Evolutionary conservation across 2,329 filamentous ascomycete genomes (phyloP), one percentile per base, ranked within the genome.

Genomic region (Dactylellina cionopaga): DNA sequence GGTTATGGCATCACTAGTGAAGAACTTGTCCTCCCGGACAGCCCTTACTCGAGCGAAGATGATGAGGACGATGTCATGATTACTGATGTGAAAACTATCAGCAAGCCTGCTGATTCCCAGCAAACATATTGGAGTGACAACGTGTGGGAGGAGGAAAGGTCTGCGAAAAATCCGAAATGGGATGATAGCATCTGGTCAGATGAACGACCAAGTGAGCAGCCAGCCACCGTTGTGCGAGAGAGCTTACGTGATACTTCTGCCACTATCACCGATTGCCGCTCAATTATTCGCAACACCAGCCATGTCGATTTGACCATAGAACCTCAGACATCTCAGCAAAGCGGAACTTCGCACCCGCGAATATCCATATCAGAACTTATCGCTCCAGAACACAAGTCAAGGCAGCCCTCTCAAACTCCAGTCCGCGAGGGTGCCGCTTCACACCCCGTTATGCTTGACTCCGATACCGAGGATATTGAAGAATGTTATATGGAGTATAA

Each of bases 1-100:
- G 75, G 75, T 3, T 77, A 77, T 46, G 76, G 76, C 25, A 70
- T 77, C 24, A 74, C 69, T 9, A 73, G 71, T 22, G 69, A 74
- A 29, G 75, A 75, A 17, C 62, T 76, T 5, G 43, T 75, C 49
- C 76, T 73, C 43, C 66, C 72, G 1, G 72, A 74, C 19, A 74
- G 72, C 19, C 52, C 68, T 5, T 70, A 74, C 47, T 71, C 24
- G 19, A 63, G 59, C 9, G 62, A 74, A 59, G 69, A 75, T 3
- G 72, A 75, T 1, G 68, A 75, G 5, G 74, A 75, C 54, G 73
- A 75, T 27, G 70, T 75, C 22, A 65, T 75, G 62, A 70, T 70
- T 13, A 75, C 68, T 7, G 44, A 58, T 11, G 59, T 72, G 13
- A 72, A 72, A 11, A 19, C 46, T 11, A 52, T 65, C 37, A 54